phyloP scores from a whole-genome alignment of 768 basidiomycete species.

The Trametes punicea region DNA sequence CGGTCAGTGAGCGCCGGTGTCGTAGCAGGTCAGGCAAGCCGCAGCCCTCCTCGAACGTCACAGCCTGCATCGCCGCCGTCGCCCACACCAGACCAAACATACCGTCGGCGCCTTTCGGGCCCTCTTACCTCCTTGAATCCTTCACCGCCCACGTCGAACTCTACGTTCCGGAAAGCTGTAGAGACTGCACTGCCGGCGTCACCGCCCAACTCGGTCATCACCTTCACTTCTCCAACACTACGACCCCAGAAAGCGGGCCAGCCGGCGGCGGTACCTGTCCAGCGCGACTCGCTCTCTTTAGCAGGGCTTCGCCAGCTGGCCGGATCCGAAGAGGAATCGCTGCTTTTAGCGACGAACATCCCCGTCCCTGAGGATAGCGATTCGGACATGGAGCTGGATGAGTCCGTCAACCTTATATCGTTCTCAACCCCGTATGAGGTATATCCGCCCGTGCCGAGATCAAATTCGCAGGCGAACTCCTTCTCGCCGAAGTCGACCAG shows the following conservation, averaged over 20 bases:
- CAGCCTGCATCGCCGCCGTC: conserved; percentile 25
- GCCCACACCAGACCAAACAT: conserved; percentile 25
- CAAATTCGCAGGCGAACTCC: conserved; percentile 43
- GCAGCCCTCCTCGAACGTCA: conserved; percentile 12
- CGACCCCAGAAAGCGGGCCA: conserved; percentile 17
- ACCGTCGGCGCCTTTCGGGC: conserved; percentile 26
- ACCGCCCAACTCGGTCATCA: conserved; percentile 22
- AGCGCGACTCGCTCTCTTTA: conserved; percentile 43
- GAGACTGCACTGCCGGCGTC: conserved; percentile 35
- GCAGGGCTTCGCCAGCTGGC: conserved; percentile 32
- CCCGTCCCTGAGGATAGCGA: conserved; percentile 76
- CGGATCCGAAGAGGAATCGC: conserved; percentile 51
- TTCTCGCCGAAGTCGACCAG: conserved; percentile 53
- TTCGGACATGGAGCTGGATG: conserved; percentile 47
- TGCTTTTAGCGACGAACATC: conserved; percentile 66
- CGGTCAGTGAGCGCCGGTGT: conserved; percentile 24
- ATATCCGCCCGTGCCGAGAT: conserved; percentile 38
- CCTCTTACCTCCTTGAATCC: conserved; percentile 18
- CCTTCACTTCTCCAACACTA: conserved; percentile 20
- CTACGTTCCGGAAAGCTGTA: conserved; percentile 30
- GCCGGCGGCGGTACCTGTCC: conserved; percentile 34
- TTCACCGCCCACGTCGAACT: conserved; percentile 27
- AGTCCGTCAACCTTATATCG: conserved; percentile 60
- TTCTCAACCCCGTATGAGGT: conserved; percentile 67
- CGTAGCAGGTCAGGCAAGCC: conserved; percentile 6